Evolutionary conservation across 176 grass and related monocot species (phyloP).

Genomic region (Eremochloa ophiuroides): DNA sequence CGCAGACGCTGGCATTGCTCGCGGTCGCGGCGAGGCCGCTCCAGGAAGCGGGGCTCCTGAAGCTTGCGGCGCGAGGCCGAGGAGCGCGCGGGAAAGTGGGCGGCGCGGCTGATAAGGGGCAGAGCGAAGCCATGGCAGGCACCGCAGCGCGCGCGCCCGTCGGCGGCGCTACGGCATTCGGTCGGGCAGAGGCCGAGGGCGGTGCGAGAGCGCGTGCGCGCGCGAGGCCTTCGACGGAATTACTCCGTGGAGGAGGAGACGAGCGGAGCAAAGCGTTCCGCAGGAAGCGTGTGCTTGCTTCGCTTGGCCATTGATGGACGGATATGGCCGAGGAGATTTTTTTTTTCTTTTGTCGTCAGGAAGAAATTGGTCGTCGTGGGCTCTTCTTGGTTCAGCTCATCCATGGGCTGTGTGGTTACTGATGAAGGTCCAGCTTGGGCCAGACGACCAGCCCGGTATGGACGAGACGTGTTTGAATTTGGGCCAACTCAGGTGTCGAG

Average conservation of each 20-base stretch:
- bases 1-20: neutral
- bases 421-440: too few species aligned
- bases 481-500: too few species aligned
- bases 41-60: neutral
- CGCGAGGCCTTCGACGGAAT: conserved; percentile 35
- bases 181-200: neutral
- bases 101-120: conserved; percentile 24
- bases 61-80: neutral
- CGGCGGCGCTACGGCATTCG: conserved; percentile 15
- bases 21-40: neutral
- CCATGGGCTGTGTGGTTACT: neutral
- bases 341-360: neutral
- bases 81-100: conserved; percentile 16
- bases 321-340: neutral
- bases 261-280: neutral
- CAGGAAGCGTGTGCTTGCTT: neutral
- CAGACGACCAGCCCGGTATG: neutral
- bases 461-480: neutral
- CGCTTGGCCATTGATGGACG: neutral
- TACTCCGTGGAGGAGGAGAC: neutral
- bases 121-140: conserved; percentile 25
- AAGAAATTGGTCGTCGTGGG: neutral
- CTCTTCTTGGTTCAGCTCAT: neutral
- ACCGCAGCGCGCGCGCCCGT: neutral
- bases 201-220: neutral